phyloP scores from a whole-genome alignment of 345 rosid genomes.

The Punica granatum region DNA sequence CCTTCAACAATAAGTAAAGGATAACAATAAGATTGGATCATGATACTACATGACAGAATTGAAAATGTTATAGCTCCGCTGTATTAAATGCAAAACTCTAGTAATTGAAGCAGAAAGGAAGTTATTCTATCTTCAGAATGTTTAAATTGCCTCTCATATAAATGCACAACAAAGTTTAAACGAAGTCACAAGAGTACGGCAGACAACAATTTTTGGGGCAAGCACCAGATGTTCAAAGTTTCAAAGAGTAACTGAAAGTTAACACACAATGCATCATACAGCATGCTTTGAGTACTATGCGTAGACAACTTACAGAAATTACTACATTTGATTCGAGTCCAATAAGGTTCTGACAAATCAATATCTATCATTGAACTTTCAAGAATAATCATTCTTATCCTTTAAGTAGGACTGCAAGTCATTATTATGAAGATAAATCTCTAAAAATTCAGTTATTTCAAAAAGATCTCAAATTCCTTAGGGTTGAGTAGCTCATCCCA shows the following conservation, averaged over 20 bases:
- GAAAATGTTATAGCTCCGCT: neutral
- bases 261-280: neutral
- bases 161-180: neutral
- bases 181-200: neutral
- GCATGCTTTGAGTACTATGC: too few species aligned
- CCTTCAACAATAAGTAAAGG: constrained; percentile 31
- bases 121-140: neutral
- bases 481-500: neutral
- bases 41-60: neutral
- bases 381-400: too few species aligned
- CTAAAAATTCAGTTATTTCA: neutral
- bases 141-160: neutral
- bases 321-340: neutral
- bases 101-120: neutral
- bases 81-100: neutral
- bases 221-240: neutral
- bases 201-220: neutral
- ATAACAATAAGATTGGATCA: neutral
- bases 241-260: neutral
- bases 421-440: neutral
- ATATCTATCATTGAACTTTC: neutral
- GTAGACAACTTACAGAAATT: neutral
- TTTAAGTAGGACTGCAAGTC: too few species aligned
- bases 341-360: neutral
- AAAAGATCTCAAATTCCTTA: neutral